A percentile compares a stretch with the other conserved stretches of the same genome.
These are phyloP conservation scores for Rhizophora apiculata DNA, from an alignment of 345 rosid species.

Conservation along the genomic window DNA sequence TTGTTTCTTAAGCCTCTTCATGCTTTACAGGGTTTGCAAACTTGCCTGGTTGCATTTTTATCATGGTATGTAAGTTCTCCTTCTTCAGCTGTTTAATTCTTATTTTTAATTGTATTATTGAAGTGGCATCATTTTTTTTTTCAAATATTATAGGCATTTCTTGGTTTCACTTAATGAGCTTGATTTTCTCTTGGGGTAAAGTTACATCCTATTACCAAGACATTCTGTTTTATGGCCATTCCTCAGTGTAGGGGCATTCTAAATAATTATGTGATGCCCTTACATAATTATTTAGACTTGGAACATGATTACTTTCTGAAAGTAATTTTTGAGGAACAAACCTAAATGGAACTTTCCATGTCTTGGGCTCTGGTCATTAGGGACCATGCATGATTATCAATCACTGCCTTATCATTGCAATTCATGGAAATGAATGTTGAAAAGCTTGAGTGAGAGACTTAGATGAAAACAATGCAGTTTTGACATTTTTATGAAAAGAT, in stretches of 20 bases:
- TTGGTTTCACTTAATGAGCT: not conserved
- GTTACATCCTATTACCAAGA: not conserved
- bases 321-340: too few relatives aligned
- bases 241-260: not conserved
- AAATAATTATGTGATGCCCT: not conserved
- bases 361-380: too few relatives aligned
- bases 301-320: too few relatives aligned
- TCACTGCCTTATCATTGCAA: too few relatives aligned
- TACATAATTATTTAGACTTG: too few relatives aligned
- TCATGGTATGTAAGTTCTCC: conserved; percentile 59
- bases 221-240: not conserved
- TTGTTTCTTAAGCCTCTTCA: conserved; percentile 28
- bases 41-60: conserved; percentile 83
- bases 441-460: too few relatives aligned
- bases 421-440: too few relatives aligned
- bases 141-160: not conserved
- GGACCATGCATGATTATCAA: too few relatives aligned
- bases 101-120: not conserved
- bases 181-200: not conserved
- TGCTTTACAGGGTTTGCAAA: conserved; percentile 82
- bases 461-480: too few relatives aligned
- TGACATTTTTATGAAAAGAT: too few relatives aligned
- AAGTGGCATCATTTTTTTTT: not conserved
- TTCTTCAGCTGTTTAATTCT: not conserved
- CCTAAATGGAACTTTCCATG: too few relatives aligned